Base-by-base conservation (phyloP, 2,329 filamentous ascomycete species). In the Davidsoniella australis region DNA sequence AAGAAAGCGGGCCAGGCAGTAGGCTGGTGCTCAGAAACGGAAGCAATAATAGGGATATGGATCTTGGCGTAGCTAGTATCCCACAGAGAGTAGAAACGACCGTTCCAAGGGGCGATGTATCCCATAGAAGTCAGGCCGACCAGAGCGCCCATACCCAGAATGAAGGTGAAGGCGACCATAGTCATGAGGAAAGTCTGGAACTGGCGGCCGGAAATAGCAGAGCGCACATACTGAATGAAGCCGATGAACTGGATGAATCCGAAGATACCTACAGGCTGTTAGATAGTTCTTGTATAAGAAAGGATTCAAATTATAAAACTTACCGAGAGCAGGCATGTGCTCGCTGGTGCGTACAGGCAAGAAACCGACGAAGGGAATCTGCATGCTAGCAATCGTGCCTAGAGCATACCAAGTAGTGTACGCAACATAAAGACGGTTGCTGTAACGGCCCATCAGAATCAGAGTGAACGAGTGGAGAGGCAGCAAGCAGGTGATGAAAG, bases 1-100 rank as follows among this genome's bases (percentile, higher is more conserved):
- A 98, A 98, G 74, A 95, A 98, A 14, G 93, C 86, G 2, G 91
- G 91, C 91, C 91, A 98, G 41, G 91, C 91, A 37, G 91, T 98
- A 49, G 91, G 91, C 68, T 98, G 91, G 69, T 98, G 91, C 68
- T 98, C 91, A 1, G 91, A 98, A 43, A 98, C 91, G n/a, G 91
- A 98, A 3, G 91, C 91, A 63, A 98, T 98, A 62, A 98, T 98
- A 54, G 91, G 91, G 62, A 98, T 98, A 62, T 98, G 91, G 55
- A 96, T 93, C 73, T 98, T 98, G 60, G 91, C 91, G 62, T 98
- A 98, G 58, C 86, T 83, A 5, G 91, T 98, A 63, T 98, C 93
- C 87, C 89, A 98, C 29, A 98, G 78, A 18, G 93, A 98, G 71
- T 98, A 98, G 75, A 98, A 98, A 59, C 91, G 88, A 55, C 91